Evolutionary conservation across 768 basidiomycete species (phyloP).

Genomic region (Boletus sensibilis): DNA sequence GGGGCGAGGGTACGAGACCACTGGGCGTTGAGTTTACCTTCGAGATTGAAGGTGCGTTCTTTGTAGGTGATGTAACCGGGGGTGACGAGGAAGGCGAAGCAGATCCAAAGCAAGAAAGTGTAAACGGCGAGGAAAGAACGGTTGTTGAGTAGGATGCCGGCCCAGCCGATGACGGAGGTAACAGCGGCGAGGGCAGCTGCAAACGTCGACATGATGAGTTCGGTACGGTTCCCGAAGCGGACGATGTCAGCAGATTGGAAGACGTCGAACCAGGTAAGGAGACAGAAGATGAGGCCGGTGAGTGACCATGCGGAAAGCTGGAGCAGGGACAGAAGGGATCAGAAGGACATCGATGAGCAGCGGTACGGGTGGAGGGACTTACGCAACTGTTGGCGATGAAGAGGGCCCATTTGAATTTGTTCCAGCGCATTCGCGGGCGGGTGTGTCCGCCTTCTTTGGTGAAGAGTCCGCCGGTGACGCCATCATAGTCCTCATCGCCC

Average conservation of each 20-base stretch:
- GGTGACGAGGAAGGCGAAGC: conserved; percentile 64
- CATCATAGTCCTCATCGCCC: conserved; percentile 58
- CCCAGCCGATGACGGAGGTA: conserved; percentile 72
- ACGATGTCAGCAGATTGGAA: conserved; percentile 69
- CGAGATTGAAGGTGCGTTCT: conserved; percentile 70
- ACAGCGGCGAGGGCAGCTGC: conserved; percentile 58
- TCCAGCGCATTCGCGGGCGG: conserved; percentile 62
- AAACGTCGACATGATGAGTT: conserved; percentile 69
- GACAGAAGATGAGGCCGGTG: conserved; percentile 57
- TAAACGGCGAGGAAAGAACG: conserved; percentile 78
- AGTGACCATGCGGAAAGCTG: conserved; percentile 65
- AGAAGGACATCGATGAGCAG: background rate
- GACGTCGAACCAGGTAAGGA: conserved; percentile 77
- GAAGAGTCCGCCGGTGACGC: conserved; percentile 39
- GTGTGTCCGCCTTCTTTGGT: conserved; percentile 38
- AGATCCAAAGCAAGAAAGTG: conserved; percentile 69
- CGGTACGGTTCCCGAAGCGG: conserved; percentile 63
- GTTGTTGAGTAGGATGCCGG: conserved; percentile 81
- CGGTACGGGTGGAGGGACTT: background rate
- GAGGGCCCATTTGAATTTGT: conserved; percentile 79
- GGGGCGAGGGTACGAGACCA: conserved; percentile 67
- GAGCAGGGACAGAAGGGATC: background rate
- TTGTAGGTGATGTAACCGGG: conserved; percentile 83
- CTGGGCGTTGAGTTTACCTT: conserved; percentile 76
- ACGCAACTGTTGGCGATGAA: conserved; percentile 54